These are phyloP conservation scores for Cenchrus purpureus DNA, from an alignment of 176 grass and related monocot species.

Conservation along the genomic window DNA sequence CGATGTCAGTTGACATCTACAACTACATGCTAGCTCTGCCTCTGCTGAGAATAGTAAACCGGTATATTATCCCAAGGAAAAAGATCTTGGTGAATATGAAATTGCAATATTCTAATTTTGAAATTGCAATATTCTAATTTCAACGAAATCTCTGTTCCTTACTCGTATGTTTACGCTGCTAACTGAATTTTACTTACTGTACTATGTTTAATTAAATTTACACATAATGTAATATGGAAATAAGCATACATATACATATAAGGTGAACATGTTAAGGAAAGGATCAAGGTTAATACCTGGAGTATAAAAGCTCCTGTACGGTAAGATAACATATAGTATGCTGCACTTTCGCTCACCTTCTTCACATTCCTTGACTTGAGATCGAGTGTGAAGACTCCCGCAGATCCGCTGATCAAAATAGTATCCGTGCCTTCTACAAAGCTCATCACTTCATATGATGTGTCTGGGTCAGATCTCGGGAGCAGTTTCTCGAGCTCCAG, in stretches of 20 bases:
- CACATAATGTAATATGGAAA: background rate
- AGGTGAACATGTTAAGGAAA: background rate
- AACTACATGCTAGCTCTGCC: no score
- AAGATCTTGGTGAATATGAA: no score
- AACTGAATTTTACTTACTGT: background rate
- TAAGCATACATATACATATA: background rate
- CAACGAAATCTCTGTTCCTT: background rate
- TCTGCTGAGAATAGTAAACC: no score
- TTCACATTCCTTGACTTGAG: constrained; percentile 4
- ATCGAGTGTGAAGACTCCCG: background rate
- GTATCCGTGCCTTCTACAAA: background rate
- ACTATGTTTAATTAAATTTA: background rate
- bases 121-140: background rate
- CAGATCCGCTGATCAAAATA: background rate
- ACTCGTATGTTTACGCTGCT: background rate
- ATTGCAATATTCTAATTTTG: background rate
- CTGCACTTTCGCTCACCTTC: background rate
- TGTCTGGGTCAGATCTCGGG: background rate
- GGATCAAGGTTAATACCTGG: background rate
- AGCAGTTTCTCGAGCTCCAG: background rate
- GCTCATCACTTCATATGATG: background rate
- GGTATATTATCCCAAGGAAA: no score
- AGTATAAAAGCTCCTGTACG: background rate
- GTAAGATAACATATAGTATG: background rate
- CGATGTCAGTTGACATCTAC: no score